Evolutionary conservation across 2,329 filamentous ascomycete species (phyloP).

Genomic region (Aspergillus sp.): DNA sequence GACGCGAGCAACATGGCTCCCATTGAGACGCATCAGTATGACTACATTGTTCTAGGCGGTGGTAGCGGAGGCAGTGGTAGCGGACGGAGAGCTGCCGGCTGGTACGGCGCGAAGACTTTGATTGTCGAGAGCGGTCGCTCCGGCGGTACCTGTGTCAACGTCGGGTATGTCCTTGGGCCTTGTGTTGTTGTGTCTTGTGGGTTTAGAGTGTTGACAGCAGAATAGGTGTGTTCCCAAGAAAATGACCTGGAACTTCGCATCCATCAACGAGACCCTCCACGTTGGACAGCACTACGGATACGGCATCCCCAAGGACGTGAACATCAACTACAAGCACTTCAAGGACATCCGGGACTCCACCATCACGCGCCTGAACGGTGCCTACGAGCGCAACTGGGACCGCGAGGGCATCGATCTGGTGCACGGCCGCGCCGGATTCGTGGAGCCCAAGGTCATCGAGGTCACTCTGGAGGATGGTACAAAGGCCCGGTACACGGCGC

Average conservation of each 20-base stretch:
- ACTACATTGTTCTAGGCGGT: slow-evolving; percentile 57
- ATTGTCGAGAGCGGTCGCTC: slow-evolving; percentile 51
- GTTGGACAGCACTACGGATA: slow-evolving; percentile 50
- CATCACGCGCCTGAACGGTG: slow-evolving; percentile 47
- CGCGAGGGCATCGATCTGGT: slow-evolving; percentile 52
- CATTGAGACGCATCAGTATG: slow-evolving; percentile 48
- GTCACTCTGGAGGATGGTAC: slow-evolving; percentile 45
- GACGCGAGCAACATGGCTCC: slow-evolving; percentile 46
- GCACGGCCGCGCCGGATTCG: slow-evolving; percentile 49
- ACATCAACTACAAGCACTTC: slow-evolving; percentile 48
- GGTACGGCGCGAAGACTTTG: slow-evolving; percentile 53
- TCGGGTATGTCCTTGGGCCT: slow-evolving; percentile 42
- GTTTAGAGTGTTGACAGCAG: not conserved
- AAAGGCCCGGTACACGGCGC: slow-evolving; percentile 41
- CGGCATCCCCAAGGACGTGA: slow-evolving; percentile 43
- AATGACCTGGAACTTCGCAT: slow-evolving; percentile 54
- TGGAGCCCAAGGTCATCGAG: slow-evolving; percentile 45
- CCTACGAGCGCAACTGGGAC: slow-evolving; percentile 52
- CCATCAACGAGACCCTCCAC: slow-evolving; percentile 49
- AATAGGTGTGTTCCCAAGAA: slow-evolving; percentile 54
- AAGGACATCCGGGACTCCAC: slow-evolving; percentile 49
- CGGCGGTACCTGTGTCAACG: slow-evolving; percentile 54
- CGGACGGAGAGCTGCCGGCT: slow-evolving; percentile 51
- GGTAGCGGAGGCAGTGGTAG: slow-evolving; percentile 54
- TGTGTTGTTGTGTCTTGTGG: not conserved